Evolutionary conservation across 2,329 filamentous ascomycete genomes (phyloP), one percentile per base, ranked within the genome.

Genomic region (Botrytis aclada): DNA sequence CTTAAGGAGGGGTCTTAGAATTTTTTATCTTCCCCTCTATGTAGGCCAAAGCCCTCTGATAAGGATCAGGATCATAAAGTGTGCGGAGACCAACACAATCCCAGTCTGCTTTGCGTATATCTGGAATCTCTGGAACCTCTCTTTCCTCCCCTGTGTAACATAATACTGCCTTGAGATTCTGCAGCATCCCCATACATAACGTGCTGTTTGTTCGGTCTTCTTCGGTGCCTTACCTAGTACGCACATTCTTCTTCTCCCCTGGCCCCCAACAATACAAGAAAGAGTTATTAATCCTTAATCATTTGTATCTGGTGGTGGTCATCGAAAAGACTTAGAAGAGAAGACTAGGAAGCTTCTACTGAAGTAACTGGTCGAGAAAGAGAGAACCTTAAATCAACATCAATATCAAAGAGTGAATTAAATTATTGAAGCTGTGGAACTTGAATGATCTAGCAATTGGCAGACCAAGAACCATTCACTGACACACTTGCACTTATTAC

Each of bases 161-260:
- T 71, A 12, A 66, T 66, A 71, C 70, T 29, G 34, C 70, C 51
- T 71, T 25, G 32, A 47, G 61, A 72, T 72, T 34, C 62, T 67
- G 61, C 61, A 72, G n/a, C 58, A 18, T 22, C 45, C 4, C 34
- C 47, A 60, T 25, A 34, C n/a, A 60, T 67, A 20, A 25, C 25
- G 39, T 45, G 37, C 18, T 29, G 47, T 51, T 6, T n/a, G 47
- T 51, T 14, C 47, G 14, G 37, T 32, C 12, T n/a, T 60, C 39
- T 43, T 61, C 37, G 37, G 41, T 60, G 51, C 39, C 56, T 45
- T 29, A 8, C 32, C 47, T 51, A 51, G 47, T 43, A 18, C 34
- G 8, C 41, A 12, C n/a, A n/a, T 60, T 32, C 47, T n/a, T n/a
- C 47, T 25, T n/a, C 25, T 22, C 51, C 54, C 41, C n/a, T 32